Percentiles rank a stretch among this genome's conserved stretches.
These are phyloP conservation scores for Secale cereale DNA, from an alignment of 176 grass and related monocot species.

Conservation along the genomic window DNA sequence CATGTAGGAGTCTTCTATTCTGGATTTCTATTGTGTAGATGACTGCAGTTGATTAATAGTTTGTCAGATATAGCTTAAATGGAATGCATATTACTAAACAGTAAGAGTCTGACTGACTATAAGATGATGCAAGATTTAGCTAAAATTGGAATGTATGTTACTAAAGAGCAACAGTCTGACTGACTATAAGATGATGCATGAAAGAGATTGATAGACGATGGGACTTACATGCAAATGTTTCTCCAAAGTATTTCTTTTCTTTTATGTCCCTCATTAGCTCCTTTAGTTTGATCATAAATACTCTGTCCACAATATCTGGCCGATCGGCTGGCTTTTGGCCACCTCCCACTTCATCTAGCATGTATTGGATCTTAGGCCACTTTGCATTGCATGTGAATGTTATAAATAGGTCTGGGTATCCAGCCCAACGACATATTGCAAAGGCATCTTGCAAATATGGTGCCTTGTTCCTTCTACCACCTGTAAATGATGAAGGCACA, in stretches of 20 bases:
- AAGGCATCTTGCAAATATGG: constrained; percentile 1
- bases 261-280: background rate
- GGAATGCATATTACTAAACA: background rate
- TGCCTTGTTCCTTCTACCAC: constrained; percentile 4
- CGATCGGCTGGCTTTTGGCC: no score
- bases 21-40: background rate
- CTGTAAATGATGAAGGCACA: constrained; percentile 7
- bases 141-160: background rate
- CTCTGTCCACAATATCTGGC: no score
- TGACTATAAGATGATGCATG: background rate
- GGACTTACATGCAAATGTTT: background rate
- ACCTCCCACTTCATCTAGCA: no score
- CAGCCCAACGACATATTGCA: no score
- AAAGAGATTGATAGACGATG: background rate
- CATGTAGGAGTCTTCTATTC: background rate
- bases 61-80: background rate
- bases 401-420: no score
- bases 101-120: no score
- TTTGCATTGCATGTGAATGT: no score
- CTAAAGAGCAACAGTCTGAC: background rate
- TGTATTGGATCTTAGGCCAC: no score
- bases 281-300: background rate
- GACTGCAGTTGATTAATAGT: background rate
- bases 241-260: background rate
- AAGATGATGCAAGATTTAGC: background rate